Evolutionary conservation across 83 land plant species (phyloP).

Genomic region (Diphasiastrum complanatum): DNA sequence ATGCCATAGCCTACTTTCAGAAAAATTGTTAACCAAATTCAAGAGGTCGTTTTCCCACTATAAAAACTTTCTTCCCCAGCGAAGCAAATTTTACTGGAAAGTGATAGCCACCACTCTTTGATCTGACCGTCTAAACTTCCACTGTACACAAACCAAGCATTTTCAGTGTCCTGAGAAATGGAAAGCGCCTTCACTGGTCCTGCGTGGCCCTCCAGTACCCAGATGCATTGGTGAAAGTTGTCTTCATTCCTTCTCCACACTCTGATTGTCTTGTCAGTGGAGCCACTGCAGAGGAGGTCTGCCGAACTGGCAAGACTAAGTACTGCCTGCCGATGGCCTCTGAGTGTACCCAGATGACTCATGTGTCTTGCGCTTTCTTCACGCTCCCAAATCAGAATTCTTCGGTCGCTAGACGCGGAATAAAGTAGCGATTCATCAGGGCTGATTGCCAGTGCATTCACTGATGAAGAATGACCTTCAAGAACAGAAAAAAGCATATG

Average conservation of each 20-base stretch:
- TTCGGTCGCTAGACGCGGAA: conserved; percentile 3
- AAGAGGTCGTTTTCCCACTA: too few relatives aligned
- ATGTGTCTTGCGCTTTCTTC: conserved; percentile 12
- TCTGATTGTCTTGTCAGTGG: background rate
- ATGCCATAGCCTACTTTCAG: too few relatives aligned
- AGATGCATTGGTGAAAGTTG: background rate
- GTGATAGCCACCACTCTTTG: background rate
- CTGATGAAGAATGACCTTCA: background rate
- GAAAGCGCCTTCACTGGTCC: conserved; percentile 2
- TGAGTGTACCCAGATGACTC: background rate
- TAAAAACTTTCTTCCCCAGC: too few relatives aligned
- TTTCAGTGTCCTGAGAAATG: background rate
- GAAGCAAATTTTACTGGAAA: too few relatives aligned
- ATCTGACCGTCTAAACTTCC: background rate
- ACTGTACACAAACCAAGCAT: background rate
- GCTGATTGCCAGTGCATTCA: conserved; percentile 2
- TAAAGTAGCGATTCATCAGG: conserved; percentile 1
- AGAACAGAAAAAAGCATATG: background rate
- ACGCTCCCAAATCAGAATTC: conserved; percentile 10
- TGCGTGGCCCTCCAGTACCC: background rate
- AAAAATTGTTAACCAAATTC: too few relatives aligned
- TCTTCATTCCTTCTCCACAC: background rate
- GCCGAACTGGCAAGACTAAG: background rate
- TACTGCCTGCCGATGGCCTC: conserved; percentile 7
- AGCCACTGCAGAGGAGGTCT: conserved; percentile 5